Base-by-base conservation (phyloP, 805 yeast genomes). In the Candida sphagnicola region DNA sequence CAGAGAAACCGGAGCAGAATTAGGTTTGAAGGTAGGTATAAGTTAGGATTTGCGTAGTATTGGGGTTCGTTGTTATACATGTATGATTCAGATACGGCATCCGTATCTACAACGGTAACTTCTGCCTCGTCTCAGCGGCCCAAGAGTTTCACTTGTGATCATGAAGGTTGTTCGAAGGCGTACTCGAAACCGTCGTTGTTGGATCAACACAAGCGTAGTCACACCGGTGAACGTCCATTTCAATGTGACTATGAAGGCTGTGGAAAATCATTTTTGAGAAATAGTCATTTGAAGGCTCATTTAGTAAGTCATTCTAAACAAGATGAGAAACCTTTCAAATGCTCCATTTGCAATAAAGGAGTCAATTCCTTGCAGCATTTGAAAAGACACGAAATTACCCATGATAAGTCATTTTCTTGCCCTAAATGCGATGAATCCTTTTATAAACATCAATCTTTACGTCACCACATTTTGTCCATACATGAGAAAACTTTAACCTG, bases 281-380 rank as follows among this genome's bases (percentile, higher is more conserved):
- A 82, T 41, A 90, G 89, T 47, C 95, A 89, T 62, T 67, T 89
- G 38, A 73, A 80, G 38, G 87, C 93, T 12, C 97, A 89, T 56
- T 45, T 67, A 38, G 57, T 83, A 17, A 77, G 87, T 14, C 96
- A 90, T 54, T 51, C 66, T 5, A 43, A 43, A 2, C 61, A 58
- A 17, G 70, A 65, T 1, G 75, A 71, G 3, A 85, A 84, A 50
- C 95, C 95, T 0, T 80, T 74, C 53, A 75, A 71, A 30, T 90
- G 98, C 53, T 58, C 78, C 0, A 56, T 71, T 1, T 93, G 99
- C 56, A 81, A 82, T 1, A 89, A 88, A 58, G 95, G 96, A 3
- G 82, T 85, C 37, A 82, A 80, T 37, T 74, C 95, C 0, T 58
- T 57, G 37, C 98, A 93, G 61, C 97, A 90, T 53, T 66, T 88